These are phyloP conservation scores for Colletotrichum truncatum DNA, from an alignment of 2,329 filamentous ascomycete genomes.

Conservation along the genomic window DNA sequence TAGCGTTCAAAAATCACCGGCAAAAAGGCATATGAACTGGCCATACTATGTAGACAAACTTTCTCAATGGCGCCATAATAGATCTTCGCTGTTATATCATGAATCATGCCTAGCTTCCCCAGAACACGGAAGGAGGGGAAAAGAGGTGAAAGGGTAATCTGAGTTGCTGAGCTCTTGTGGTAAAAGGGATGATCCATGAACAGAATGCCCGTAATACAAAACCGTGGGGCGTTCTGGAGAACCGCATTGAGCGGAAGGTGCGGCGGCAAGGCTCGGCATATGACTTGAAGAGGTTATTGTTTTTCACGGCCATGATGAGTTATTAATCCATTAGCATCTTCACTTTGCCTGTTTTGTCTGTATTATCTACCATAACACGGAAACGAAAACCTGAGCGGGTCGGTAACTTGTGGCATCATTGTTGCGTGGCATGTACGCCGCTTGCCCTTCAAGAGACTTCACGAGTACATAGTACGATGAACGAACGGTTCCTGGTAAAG, in stretches of 20 bases:
- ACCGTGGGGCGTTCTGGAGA: background rate
- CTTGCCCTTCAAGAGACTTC: too few species aligned
- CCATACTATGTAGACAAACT: background rate
- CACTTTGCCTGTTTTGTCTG: too few species aligned
- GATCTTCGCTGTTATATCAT: background rate
- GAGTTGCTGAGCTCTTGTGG: background rate
- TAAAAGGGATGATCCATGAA: slow-evolving; percentile 12
- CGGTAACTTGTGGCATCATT: too few species aligned
- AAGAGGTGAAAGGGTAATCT: too few species aligned
- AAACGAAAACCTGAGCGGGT: too few species aligned
- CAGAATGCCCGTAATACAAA: background rate
- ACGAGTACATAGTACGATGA: background rate
- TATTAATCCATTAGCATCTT: too few species aligned
- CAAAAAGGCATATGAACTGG: background rate
- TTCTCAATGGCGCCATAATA: background rate
- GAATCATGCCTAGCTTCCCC: background rate
- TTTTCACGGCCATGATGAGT: too few species aligned
- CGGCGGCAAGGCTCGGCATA: background rate
- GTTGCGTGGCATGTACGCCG: too few species aligned
- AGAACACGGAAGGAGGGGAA: background rate
- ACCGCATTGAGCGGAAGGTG: background rate
- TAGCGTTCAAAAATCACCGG: too few species aligned
- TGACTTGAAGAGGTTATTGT: too few species aligned
- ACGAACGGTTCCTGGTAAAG: background rate
- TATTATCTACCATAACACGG: too few species aligned